Percentiles rank a stretch among this genome's conserved stretches.
Conservation (phyloP, 2,329 filamentous ascomycete species). For the Xylogone sp. region DNA sequence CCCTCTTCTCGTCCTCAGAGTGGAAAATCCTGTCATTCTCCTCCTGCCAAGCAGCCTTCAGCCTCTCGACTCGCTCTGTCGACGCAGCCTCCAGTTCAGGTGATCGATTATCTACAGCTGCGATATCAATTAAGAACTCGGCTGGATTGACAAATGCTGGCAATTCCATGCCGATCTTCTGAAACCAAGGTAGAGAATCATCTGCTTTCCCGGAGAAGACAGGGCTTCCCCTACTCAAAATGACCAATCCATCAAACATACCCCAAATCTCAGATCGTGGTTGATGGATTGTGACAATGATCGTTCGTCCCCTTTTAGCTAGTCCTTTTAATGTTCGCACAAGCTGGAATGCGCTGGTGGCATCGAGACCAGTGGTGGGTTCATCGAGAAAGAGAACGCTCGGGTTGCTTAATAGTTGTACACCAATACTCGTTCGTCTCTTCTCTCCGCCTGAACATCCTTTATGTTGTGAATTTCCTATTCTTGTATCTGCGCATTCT, state of each 20-base stretch:
- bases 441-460: conserved; percentile 80
- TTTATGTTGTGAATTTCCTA: conserved; percentile 67
- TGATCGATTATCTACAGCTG: conserved; percentile 69
- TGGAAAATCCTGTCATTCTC: conserved; percentile 20
- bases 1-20: conserved; percentile 10
- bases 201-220: conserved; percentile 62
- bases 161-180: conserved; percentile 53
- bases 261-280: conserved; percentile 78
- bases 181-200: conserved; percentile 62
- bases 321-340: conserved; percentile 66
- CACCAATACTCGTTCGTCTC: conserved; percentile 70
- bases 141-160: conserved; percentile 75
- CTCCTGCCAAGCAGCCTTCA: conserved; percentile 59
- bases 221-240: conserved; percentile 63
- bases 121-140: conserved; percentile 71
- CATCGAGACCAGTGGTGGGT: conserved; percentile 74
- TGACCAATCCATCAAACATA: conserved; percentile 68
- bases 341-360: conserved; percentile 72
- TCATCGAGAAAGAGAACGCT: conserved; percentile 76
- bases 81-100: conserved; percentile 61
- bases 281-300: conserved; percentile 74
- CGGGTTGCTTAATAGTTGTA: conserved; percentile 75
- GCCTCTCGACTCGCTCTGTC: conserved; percentile 52
- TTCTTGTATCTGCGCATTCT: conserved; percentile 71
- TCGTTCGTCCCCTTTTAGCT: conserved; percentile 63